These are phyloP conservation scores for Calonectria leucothoes DNA, from an alignment of 2,329 filamentous ascomycete species.

Conservation along the genomic window DNA sequence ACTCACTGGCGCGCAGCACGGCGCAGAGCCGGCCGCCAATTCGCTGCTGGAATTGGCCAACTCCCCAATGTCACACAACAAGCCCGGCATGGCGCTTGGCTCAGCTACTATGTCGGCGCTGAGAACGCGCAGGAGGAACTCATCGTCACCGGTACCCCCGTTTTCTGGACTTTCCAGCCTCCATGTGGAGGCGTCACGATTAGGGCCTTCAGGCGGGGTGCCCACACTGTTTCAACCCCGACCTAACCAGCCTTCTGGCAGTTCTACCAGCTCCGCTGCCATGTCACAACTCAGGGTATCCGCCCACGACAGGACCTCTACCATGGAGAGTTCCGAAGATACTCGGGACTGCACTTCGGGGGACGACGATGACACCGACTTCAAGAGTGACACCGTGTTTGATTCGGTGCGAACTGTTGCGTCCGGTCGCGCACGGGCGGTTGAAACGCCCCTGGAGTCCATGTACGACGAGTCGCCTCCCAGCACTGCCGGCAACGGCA, in stretches of 20 bases:
- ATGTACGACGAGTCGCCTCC: conserved; percentile 85
- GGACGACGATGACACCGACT: conserved; percentile 83
- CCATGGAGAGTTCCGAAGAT: conserved; percentile 77
- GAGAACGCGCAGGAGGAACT: conserved; percentile 54
- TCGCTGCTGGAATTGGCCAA: conserved; percentile 38
- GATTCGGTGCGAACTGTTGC: conserved; percentile 80
- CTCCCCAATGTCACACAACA: conserved; percentile 35
- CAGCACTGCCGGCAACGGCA: conserved; percentile 64
- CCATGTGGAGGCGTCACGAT: conserved; percentile 63
- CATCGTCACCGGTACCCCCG: conserved; percentile 67
- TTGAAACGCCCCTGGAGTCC: conserved; percentile 79
- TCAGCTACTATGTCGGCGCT: conserved; percentile 40
- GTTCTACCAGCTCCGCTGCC: conserved; percentile 55
- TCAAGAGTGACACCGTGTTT: conserved; percentile 81
- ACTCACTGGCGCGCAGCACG: conserved; percentile 46
- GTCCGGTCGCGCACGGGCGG: conserved; percentile 73
- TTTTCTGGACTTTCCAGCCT: conserved; percentile 66
- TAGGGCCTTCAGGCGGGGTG: conserved; percentile 56
- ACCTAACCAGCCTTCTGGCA: conserved; percentile 56
- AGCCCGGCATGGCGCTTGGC: conserved; percentile 39
- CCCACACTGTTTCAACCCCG: conserved; percentile 50
- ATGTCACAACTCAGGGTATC: conserved; percentile 52
- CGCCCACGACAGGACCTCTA: conserved; percentile 60
- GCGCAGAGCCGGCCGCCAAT: conserved; percentile 44
- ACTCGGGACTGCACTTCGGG: conserved; percentile 72